phyloP scores from a whole-genome alignment of 2,329 filamentous ascomycete genomes.

The Plectosphaerella cucumerina region DNA sequence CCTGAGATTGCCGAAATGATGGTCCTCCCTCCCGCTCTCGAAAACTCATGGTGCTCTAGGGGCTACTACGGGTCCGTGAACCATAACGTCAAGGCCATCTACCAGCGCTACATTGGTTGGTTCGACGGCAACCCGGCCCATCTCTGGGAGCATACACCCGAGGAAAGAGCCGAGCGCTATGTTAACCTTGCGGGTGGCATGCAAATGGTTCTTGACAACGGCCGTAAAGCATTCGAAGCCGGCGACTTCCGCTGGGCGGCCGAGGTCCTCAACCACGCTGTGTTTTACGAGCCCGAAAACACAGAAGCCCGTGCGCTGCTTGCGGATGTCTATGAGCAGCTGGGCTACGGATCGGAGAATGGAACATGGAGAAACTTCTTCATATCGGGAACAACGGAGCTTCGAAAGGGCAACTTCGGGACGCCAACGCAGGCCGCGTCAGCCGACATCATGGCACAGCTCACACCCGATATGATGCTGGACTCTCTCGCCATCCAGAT shows the following conservation, averaged over 20 bases:
- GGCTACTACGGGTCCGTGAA: constrained; percentile 31
- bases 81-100: constrained; percentile 30
- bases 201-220: constrained; percentile 22
- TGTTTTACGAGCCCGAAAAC: constrained; percentile 21
- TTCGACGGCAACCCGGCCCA: constrained; percentile 17
- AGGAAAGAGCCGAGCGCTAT: constrained; percentile 26
- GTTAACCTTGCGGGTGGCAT: constrained; percentile 31
- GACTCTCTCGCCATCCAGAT: constrained; percentile 6
- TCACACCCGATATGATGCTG: constrained; percentile 7
- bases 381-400: constrained; percentile 1
- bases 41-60: constrained; percentile 22
- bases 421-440: constrained; percentile 5
- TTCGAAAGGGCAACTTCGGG: background rate
- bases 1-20: constrained; percentile 34
- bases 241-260: constrained; percentile 33
- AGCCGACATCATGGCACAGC: constrained; percentile 1
- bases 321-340: constrained; percentile 23
- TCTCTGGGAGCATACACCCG: constrained; percentile 22
- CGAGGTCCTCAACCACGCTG: constrained; percentile 29
- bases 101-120: constrained; percentile 16
- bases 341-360: constrained; percentile 33
- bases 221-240: constrained; percentile 18
- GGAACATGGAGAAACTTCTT: constrained; percentile 35
- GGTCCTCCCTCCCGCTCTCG: constrained; percentile 24
- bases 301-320: constrained; percentile 16